Evolutionary conservation across 2,329 filamentous ascomycete genomes (phyloP).

Genomic region (Trichocomaceae sp.): DNA sequence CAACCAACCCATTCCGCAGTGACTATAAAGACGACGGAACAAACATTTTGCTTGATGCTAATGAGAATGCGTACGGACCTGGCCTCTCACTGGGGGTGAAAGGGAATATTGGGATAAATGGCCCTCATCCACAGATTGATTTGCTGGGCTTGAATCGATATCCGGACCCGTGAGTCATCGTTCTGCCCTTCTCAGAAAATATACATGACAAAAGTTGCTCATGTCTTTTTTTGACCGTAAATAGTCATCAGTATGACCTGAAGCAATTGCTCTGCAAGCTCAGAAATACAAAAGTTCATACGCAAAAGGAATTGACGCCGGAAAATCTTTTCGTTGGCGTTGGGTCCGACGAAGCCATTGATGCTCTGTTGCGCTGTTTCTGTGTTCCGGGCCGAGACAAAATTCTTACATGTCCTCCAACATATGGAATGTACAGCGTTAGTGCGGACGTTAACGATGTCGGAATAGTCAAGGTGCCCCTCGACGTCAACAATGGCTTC

Average conservation of each 20-base stretch:
- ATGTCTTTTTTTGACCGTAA: not conserved
- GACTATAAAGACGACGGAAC: slow-evolving; percentile 99
- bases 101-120: slow-evolving; percentile 39
- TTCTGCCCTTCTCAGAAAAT: not conserved
- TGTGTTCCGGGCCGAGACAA: slow-evolving; percentile 80
- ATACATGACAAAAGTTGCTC: not conserved
- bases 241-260: slow-evolving; percentile 72
- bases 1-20: slow-evolving; percentile 42
- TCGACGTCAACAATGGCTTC: slow-evolving; percentile 67
- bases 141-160: slow-evolving; percentile 84
- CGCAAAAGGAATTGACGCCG: slow-evolving; percentile 62
- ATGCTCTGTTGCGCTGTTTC: slow-evolving; percentile 88
- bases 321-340: slow-evolving; percentile 91
- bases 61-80: slow-evolving; percentile 94
- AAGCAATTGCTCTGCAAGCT: slow-evolving; percentile 82
- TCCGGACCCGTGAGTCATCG: slow-evolving; percentile 63
- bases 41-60: slow-evolving; percentile 93
- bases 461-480: slow-evolving; percentile 74
- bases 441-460: slow-evolving; percentile 94
- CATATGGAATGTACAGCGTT: slow-evolving; percentile 97
- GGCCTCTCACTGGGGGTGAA: slow-evolving; percentile 54
- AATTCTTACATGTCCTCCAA: slow-evolving; percentile 91
- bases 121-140: slow-evolving; percentile 57
- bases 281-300: slow-evolving; percentile 76
- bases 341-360: slow-evolving; percentile 93